These are phyloP conservation scores for Saccharomyces jurei DNA, from an alignment of 805 yeast species.

Conservation along the genomic window DNA sequence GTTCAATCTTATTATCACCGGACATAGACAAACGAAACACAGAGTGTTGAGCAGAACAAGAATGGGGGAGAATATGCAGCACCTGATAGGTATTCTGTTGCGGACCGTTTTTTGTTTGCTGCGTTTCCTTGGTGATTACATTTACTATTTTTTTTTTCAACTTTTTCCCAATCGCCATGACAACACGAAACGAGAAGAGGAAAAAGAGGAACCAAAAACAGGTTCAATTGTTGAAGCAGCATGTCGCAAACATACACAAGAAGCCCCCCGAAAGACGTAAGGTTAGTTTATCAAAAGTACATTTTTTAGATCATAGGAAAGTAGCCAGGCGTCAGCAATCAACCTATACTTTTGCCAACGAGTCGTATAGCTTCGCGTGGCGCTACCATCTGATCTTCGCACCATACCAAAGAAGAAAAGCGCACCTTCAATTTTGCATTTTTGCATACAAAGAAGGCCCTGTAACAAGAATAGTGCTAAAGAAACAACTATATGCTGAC, in stretches of 20 bases:
- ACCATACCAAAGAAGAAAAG: neutral
- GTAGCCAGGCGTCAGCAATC: neutral
- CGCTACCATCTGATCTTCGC: neutral
- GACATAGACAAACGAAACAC: neutral
- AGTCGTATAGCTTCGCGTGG: neutral
- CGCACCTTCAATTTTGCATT: neutral
- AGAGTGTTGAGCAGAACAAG: neutral
- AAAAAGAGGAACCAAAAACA: slow-evolving; percentile 1
- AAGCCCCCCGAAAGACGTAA: neutral
- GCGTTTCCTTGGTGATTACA: neutral
- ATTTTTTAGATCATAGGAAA: neutral
- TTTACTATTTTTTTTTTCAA: neutral
- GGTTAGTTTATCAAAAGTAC: neutral
- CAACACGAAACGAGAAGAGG: slow-evolving; percentile 8
- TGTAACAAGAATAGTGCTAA: neutral
- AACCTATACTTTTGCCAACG: neutral
- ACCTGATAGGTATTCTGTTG: neutral
- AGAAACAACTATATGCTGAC: neutral
- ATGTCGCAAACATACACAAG: neutral
- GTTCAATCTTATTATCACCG: neutral
- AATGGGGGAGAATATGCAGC: neutral
- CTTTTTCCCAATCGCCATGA: neutral
- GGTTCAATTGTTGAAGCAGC: slow-evolving; percentile 11
- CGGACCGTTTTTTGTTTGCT: neutral
- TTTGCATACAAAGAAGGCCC: neutral